These are phyloP conservation scores for Flaveria linearis DNA, from an alignment of 129 eudicot genomes.

Conservation along the genomic window DNA sequence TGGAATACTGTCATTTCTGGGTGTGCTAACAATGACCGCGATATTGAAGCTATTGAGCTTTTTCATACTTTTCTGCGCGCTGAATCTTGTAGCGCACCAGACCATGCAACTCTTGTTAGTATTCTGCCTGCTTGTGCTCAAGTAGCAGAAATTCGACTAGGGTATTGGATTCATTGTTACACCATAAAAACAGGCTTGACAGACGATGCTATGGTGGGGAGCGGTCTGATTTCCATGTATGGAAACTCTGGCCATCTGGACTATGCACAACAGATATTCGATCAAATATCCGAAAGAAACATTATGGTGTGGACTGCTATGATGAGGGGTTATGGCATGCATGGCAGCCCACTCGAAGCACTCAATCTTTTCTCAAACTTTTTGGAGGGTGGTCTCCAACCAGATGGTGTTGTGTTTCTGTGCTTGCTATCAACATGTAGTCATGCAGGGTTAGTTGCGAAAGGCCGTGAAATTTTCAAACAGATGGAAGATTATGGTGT, in stretches of 20 bases:
- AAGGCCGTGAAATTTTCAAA: slow-evolving; percentile 45
- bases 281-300: slow-evolving; percentile 35
- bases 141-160: slow-evolving; percentile 44
- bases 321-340: slow-evolving; percentile 54
- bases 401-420: slow-evolving; percentile 44
- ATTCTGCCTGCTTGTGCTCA: slow-evolving; percentile 61
- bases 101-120: slow-evolving; percentile 47
- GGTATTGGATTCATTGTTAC: slow-evolving; percentile 50
- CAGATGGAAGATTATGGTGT: slow-evolving; percentile 45
- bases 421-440: slow-evolving; percentile 54
- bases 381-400: slow-evolving; percentile 35
- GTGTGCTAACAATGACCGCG: slow-evolving; percentile 31
- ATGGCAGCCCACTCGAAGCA: slow-evolving; percentile 45
- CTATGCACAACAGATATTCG: slow-evolving; percentile 37
- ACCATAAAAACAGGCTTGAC: slow-evolving; percentile 35
- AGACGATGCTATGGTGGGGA: slow-evolving; percentile 42
- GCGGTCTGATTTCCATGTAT: slow-evolving; percentile 51
- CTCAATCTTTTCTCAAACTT: slow-evolving; percentile 39
- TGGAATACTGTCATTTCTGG: slow-evolving; percentile 50
- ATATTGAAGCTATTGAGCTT: slow-evolving; percentile 43
- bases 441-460: slow-evolving; percentile 44
- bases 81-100: slow-evolving; percentile 23
- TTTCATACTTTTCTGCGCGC: slow-evolving; percentile 33
- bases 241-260: slow-evolving; percentile 50
- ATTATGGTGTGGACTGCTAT: slow-evolving; percentile 51